phyloP scores from a whole-genome alignment of 1,139 yeast genomes.

The Blastobotrys ciferrii region DNA sequence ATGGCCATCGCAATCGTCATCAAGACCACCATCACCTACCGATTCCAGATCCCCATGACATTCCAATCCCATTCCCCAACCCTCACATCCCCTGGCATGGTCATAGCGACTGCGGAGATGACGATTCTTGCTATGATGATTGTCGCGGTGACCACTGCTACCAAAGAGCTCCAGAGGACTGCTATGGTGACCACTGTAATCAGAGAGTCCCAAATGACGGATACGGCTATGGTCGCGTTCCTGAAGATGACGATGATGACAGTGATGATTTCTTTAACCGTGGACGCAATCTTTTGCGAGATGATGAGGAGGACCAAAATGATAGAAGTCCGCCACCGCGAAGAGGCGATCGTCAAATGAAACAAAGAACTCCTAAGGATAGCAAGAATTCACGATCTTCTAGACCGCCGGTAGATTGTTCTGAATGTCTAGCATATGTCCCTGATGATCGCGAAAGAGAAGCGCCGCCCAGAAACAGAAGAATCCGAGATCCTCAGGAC shows the following conservation, averaged over 20 bases:
- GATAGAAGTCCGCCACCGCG: neutral
- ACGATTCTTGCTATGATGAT: slow-evolving; percentile 3
- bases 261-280: slow-evolving; percentile 10
- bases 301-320: slow-evolving; percentile 10
- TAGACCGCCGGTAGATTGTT: neutral
- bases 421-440: neutral
- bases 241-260: neutral
- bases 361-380: neutral
- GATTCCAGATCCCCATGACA: slow-evolving; percentile 4
- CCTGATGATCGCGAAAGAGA: neutral
- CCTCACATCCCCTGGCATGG: slow-evolving; percentile 11
- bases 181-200: neutral
- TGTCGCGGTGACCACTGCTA: neutral
- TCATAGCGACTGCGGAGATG: slow-evolving; percentile 7
- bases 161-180: neutral
- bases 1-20: slow-evolving; percentile 5
- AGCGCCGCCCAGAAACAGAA: neutral
- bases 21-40: neutral
- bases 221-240: neutral
- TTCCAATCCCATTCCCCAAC: slow-evolving; percentile 7
- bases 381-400: neutral
- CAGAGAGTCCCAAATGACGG: neutral
- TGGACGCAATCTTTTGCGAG: neutral
- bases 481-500: neutral
- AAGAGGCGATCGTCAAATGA: neutral